phyloP scores from a whole-genome alignment of 371 early-diverging fungal species.

The Circinella minor region DNA sequence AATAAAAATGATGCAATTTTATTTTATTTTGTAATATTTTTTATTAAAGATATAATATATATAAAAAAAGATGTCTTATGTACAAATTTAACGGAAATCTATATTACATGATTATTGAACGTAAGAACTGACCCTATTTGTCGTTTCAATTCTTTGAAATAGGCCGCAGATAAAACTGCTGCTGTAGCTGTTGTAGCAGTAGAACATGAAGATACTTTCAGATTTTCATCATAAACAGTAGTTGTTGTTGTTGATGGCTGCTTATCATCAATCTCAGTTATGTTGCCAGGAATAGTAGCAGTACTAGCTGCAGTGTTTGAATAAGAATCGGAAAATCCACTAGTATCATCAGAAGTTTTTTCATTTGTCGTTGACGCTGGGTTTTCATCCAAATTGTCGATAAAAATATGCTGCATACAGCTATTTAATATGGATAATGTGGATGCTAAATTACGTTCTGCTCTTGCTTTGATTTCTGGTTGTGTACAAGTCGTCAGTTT shows the following conservation, averaged over 20 bases:
- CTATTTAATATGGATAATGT: conserved; percentile 1
- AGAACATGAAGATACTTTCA: no score
- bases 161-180: not conserved
- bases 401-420: not conserved
- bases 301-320: no score
- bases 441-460: not conserved
- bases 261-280: no score
- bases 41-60: no score
- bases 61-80: not conserved
- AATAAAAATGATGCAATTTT: no score
- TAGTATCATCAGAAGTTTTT: no score
- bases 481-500: not conserved
- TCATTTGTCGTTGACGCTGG: not conserved
- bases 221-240: no score
- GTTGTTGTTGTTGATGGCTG: no score
- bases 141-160: not conserved
- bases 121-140: not conserved
- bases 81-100: not conserved
- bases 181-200: not conserved
- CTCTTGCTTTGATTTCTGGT: not conserved
- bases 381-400: not conserved
- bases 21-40: no score
- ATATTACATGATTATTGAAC: not conserved
- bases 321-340: no score
- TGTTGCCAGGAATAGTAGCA: no score